Conservation (phyloP, 176 grass and related monocot genomes). For the Oryza punctata region DNA sequence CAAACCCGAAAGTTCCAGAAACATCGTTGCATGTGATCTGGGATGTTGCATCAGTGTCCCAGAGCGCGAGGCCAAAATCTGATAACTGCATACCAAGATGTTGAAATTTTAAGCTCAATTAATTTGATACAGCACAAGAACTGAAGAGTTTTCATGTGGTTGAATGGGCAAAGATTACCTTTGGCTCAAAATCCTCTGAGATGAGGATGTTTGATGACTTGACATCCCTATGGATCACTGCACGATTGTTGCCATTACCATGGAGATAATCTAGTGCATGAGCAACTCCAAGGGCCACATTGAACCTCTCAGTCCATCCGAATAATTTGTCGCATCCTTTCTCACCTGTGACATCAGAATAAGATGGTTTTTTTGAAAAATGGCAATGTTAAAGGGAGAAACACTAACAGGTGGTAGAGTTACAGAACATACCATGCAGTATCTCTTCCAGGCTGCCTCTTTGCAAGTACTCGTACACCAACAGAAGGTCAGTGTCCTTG, state of each 20-base stretch:
- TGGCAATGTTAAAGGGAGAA: slow-evolving; percentile 5
- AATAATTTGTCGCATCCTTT: slow-evolving; percentile 52
- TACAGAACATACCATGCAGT: slow-evolving; percentile 64
- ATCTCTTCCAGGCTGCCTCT: slow-evolving; percentile 90
- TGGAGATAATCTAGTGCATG: slow-evolving; percentile 78
- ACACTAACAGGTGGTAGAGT: slow-evolving; percentile 5
- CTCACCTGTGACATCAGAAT: slow-evolving; percentile 46
- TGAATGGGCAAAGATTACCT: slow-evolving; percentile 41
- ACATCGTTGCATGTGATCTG: slow-evolving; percentile 77
- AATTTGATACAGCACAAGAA: slow-evolving; percentile 7
- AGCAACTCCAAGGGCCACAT: slow-evolving; percentile 72
- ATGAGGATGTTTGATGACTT: slow-evolving; percentile 98
- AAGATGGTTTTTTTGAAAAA: background rate
- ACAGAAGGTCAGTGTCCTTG: slow-evolving; percentile 61
- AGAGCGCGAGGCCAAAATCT: slow-evolving; percentile 89
- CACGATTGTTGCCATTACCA: slow-evolving; percentile 44
- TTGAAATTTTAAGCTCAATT: slow-evolving; percentile 24
- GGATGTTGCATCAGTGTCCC: slow-evolving; percentile 61
- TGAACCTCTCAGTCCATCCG: slow-evolving; percentile 87
- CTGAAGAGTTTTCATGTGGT: slow-evolving; percentile 1
- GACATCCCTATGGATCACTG: slow-evolving; percentile 91
- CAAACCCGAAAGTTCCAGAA: slow-evolving; percentile 91
- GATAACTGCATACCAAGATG: slow-evolving; percentile 61
- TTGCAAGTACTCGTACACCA: slow-evolving; percentile 88
- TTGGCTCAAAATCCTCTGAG: slow-evolving; percentile 64